A percentile compares a stretch with the other conserved stretches of the same genome.
Conservation (phyloP, 192 early-diverging fungal species). For the Entophlyctis helioformis region DNA sequence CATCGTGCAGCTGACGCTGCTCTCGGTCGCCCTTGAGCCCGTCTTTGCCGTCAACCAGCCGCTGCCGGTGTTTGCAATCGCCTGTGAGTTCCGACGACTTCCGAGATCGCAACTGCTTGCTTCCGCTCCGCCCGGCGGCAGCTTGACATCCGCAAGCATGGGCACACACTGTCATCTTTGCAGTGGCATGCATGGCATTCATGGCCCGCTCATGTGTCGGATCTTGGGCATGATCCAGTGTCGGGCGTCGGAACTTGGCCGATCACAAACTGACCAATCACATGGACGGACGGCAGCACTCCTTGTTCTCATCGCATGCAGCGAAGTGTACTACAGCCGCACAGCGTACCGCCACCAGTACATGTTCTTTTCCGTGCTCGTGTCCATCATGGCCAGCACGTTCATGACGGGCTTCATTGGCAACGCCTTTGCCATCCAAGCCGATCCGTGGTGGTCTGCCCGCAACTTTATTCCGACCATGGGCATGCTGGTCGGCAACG, state of each 20-base stretch:
- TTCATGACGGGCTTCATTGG: slow-evolving; percentile 40
- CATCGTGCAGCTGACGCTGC: slow-evolving; percentile 61
- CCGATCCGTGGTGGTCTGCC: slow-evolving; percentile 57
- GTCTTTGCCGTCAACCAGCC: slow-evolving; percentile 8
- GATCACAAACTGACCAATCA: background rate
- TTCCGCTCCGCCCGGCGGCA: no score
- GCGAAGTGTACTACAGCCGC: slow-evolving; percentile 57
- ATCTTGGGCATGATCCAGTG: no score
- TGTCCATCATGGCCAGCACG: slow-evolving; percentile 37
- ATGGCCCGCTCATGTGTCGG: no score
- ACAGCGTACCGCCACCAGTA: slow-evolving; percentile 56
- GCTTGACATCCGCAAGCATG: no score
- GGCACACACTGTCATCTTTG: no score
- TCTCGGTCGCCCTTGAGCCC: slow-evolving; percentile 34
- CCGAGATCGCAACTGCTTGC: no score
- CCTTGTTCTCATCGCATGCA: background rate
- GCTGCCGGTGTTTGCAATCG: slow-evolving; percentile 2
- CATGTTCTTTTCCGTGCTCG: slow-evolving; percentile 48
- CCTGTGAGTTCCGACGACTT: slow-evolving; percentile 1
- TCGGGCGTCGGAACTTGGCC: no score
- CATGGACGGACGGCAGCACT: background rate
- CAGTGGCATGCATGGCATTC: no score
- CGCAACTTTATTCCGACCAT: slow-evolving; percentile 76
- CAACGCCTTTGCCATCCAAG: slow-evolving; percentile 53
- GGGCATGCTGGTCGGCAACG: slow-evolving; percentile 79